phyloP scores from a whole-genome alignment of 257 asterid genomes.

The Solanum rostratum region DNA sequence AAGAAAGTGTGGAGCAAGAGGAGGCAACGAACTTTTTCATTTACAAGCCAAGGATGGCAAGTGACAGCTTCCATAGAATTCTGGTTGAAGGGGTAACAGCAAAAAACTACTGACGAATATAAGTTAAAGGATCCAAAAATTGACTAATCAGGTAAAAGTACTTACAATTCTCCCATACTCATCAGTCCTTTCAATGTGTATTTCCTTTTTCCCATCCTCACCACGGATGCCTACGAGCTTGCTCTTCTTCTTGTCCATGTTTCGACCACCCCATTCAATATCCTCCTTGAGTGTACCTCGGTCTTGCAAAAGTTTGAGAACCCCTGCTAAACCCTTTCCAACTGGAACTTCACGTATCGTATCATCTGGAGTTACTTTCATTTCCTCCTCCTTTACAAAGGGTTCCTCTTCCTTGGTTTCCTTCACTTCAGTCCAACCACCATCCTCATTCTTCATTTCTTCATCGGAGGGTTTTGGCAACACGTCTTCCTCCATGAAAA shows the following conservation, averaged over 20 bases:
- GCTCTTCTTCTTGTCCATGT: conserved; percentile 97
- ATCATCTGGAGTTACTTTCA: conserved; percentile 54
- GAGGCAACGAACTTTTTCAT: background rate
- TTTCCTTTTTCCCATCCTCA: conserved; percentile 57
- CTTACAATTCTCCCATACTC: conserved; percentile 94
- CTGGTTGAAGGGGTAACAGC: background rate
- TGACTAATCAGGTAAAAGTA: conserved; percentile 4
- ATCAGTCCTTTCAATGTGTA: conserved; percentile 85
- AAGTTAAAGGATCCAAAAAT: background rate
- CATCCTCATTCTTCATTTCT: conserved; percentile 39
- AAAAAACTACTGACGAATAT: background rate
- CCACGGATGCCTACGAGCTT: conserved; percentile 75
- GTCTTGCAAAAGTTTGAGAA: conserved; percentile 68
- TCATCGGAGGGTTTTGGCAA: conserved; percentile 40
- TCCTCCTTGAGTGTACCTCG: conserved; percentile 88
- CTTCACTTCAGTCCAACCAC: conserved; percentile 56
- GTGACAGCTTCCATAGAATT: background rate
- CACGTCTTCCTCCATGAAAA: conserved; percentile 87
- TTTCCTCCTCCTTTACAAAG: conserved; percentile 37
- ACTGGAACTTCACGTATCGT: conserved; percentile 78
- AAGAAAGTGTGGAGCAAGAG: background rate
- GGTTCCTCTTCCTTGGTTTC: conserved; percentile 39
- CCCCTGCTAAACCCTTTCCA: conserved; percentile 85
- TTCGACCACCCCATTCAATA: conserved; percentile 96
- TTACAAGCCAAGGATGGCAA: background rate